Evolutionary conservation across 192 early-diverging fungal species (phyloP).

Genomic region (Linderina pennispora): DNA sequence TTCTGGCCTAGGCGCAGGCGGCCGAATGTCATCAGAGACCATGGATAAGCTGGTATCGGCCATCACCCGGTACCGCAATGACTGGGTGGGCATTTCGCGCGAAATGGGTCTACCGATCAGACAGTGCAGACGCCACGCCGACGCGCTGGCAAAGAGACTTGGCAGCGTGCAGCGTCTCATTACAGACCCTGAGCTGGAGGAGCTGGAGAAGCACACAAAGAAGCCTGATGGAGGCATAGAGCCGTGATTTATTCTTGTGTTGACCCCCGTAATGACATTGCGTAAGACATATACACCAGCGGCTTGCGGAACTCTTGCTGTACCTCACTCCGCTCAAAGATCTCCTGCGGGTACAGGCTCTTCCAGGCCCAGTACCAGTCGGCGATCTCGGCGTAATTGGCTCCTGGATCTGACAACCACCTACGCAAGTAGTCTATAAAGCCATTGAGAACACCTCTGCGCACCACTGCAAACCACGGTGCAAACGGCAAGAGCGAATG

Average conservation of each 20-base stretch:
- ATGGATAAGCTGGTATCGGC: slow-evolving; percentile 32
- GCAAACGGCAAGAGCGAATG: slow-evolving; percentile 15
- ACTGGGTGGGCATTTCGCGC: slow-evolving; percentile 40
- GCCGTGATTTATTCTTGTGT: neutral
- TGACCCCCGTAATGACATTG: slow-evolving; percentile 4
- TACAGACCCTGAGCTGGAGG: slow-evolving; percentile 14
- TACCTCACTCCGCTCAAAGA: slow-evolving; percentile 11
- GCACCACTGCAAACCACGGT: slow-evolving; percentile 17
- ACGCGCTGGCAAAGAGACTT: slow-evolving; percentile 6
- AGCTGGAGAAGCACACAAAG: slow-evolving; percentile 2
- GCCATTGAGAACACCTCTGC: slow-evolving; percentile 7
- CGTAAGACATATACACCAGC: slow-evolving; percentile 28
- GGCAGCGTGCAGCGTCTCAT: slow-evolving; percentile 6
- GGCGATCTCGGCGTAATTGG: slow-evolving; percentile 40
- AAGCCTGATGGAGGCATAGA: neutral
- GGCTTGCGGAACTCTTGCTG: slow-evolving; percentile 24
- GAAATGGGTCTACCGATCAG: slow-evolving; percentile 13
- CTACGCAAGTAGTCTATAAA: slow-evolving; percentile 24
- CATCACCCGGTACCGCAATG: slow-evolving; percentile 13
- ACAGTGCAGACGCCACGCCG: slow-evolving; percentile 12
- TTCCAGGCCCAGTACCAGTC: slow-evolving; percentile 49
- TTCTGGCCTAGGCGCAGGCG: neutral
- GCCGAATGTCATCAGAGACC: slow-evolving; percentile 1
- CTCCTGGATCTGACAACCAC: slow-evolving; percentile 30
- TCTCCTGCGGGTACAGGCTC: slow-evolving; percentile 19